Percentiles rank a stretch among this genome's conserved stretches.
phyloP scores from a whole-genome alignment of 345 rosid genomes.

The Sapria himalayana region DNA sequence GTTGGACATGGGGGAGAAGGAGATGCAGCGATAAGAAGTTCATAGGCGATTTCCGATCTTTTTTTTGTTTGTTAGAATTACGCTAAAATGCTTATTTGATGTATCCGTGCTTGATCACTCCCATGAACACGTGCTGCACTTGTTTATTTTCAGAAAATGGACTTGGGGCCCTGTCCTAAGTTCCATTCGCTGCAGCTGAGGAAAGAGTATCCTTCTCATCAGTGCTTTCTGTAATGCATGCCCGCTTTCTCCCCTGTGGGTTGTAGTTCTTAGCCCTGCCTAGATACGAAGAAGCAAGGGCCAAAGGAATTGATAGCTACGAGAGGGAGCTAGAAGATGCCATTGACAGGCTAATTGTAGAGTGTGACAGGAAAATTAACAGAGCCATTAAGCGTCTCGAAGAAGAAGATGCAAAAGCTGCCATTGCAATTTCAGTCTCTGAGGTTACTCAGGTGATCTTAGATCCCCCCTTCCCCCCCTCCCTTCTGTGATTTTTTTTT shows the following conservation, averaged over 20 bases:
- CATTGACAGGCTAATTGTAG: constrained; percentile 83
- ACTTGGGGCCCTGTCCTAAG: constrained; percentile 99
- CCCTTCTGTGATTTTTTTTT: background rate
- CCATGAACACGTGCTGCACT: too few species aligned
- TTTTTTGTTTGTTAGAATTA: too few species aligned
- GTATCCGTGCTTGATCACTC: too few species aligned
- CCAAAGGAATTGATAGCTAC: constrained; percentile 59
- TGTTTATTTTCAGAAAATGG: constrained; percentile 80
- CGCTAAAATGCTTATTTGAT: too few species aligned
- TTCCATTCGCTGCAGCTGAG: constrained; percentile 92
- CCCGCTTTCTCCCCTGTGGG: background rate
- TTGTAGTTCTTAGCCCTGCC: constrained; percentile 14
- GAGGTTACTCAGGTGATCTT: constrained; percentile 78
- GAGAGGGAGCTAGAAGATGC: constrained; percentile 94
- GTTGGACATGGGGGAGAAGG: too few species aligned
- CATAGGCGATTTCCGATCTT: too few species aligned
- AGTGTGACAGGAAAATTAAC: constrained; percentile 88
- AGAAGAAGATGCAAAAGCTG: constrained; percentile 99
- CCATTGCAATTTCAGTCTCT: constrained; percentile 89
- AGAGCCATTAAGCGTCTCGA: constrained; percentile 97
- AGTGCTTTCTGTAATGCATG: background rate
- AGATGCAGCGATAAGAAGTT: too few species aligned
- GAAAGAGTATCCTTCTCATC: constrained; percentile 66
- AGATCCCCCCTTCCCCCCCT: background rate
- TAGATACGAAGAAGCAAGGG: constrained; percentile 82